These are phyloP conservation scores for Lodderomyces pseudojiufengensis DNA, from an alignment of 1,139 yeast species.

Conservation along the genomic window DNA sequence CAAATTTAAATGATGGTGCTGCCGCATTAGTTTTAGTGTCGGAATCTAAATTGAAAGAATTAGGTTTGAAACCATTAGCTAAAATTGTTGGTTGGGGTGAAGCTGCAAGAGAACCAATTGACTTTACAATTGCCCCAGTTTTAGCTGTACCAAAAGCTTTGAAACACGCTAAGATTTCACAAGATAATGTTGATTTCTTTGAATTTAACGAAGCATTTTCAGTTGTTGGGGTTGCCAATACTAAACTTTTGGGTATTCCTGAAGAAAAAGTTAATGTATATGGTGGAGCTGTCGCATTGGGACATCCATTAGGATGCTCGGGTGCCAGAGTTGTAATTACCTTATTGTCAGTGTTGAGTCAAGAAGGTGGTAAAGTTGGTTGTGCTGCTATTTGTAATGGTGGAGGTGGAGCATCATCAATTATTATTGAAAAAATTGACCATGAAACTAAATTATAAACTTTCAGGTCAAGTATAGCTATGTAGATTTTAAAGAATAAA, in stretches of 20 bases:
- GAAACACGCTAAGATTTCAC: slow-evolving; percentile 69
- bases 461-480: background rate
- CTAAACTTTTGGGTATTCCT: slow-evolving; percentile 65
- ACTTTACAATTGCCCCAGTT: slow-evolving; percentile 93
- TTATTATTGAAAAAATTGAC: slow-evolving; percentile 29
- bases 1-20: slow-evolving; percentile 95
- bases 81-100: slow-evolving; percentile 94
- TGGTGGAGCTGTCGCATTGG: slow-evolving; percentile 98
- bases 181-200: slow-evolving; percentile 65
- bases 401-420: slow-evolving; percentile 92
- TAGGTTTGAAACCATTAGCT: slow-evolving; percentile 84
- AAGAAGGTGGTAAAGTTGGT: slow-evolving; percentile 86
- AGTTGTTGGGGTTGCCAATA: slow-evolving; percentile 90
- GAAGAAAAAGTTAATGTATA: slow-evolving; percentile 78
- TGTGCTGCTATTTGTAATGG: slow-evolving; percentile 97
- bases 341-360: slow-evolving; percentile 67
- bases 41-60: slow-evolving; percentile 75
- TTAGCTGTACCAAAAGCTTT: slow-evolving; percentile 93
- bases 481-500: background rate
- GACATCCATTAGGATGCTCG: slow-evolving; percentile 96
- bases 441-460: slow-evolving; percentile 25
- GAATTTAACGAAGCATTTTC: slow-evolving; percentile 98
- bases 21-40: slow-evolving; percentile 90
- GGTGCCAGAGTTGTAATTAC: slow-evolving; percentile 96
- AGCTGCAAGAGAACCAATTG: slow-evolving; percentile 91